A percentile compares a stretch with the other conserved stretches of the same genome.
These are phyloP conservation scores for Ustilago shanxiensis DNA, from an alignment of 1,284 basidiomycete genomes.

Conservation along the genomic window DNA sequence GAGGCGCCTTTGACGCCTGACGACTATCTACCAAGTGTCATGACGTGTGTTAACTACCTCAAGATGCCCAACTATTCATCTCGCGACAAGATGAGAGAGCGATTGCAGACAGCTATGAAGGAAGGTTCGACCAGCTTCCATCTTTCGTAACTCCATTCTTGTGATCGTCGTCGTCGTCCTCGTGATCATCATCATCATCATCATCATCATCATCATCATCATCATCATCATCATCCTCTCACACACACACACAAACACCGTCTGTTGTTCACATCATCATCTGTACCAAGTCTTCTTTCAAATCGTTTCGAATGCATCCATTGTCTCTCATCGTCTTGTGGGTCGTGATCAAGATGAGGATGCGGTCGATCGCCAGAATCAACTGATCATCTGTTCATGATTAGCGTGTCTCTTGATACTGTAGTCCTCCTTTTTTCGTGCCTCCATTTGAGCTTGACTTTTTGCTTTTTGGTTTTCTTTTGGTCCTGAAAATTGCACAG, in stretches of 20 bases:
- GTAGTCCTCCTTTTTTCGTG: constrained; percentile 1
- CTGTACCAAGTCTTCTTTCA: constrained; percentile 3
- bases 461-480: background rate
- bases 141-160: constrained; percentile 52
- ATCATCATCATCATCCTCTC: background rate
- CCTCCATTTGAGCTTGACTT: too few relatives aligned
- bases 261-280: constrained; percentile 54
- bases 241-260: too few relatives aligned
- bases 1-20: constrained; percentile 83
- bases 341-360: background rate
- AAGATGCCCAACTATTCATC: constrained; percentile 68
- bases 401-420: too few relatives aligned
- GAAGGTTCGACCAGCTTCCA: constrained; percentile 68
- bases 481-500: constrained; percentile 1
- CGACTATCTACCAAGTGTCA: constrained; percentile 95
- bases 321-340: background rate
- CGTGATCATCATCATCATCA: background rate
- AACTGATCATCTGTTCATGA: too few relatives aligned
- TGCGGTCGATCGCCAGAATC: background rate
- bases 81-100: constrained; percentile 60
- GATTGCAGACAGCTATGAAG: constrained; percentile 64
- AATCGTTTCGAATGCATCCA: constrained; percentile 3
- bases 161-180: too few relatives aligned
- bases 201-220: background rate
- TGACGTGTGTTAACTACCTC: constrained; percentile 91